These are phyloP conservation scores for Cenchrus fungigraminus DNA, from an alignment of 176 grass and related monocot species.

Conservation along the genomic window DNA sequence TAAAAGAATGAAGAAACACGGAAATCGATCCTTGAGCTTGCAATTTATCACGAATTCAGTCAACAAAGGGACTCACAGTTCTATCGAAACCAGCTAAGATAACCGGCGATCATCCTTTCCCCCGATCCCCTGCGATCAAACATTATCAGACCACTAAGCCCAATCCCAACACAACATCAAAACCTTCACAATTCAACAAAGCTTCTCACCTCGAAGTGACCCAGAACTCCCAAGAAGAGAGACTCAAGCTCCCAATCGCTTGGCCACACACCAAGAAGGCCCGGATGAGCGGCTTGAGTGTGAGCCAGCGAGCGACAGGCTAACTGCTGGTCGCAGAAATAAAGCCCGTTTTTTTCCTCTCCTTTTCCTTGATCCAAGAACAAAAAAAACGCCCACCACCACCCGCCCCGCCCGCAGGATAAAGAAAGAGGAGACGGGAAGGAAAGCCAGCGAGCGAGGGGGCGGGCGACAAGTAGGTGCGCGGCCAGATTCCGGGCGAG, in stretches of 20 bases:
- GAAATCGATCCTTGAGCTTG: background rate
- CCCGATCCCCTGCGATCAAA: background rate
- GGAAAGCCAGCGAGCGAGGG: conserved; percentile 4
- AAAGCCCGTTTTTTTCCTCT: background rate
- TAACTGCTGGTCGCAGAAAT: conserved; percentile 15
- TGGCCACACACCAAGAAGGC: background rate
- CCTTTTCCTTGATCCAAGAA: conserved; percentile 11
- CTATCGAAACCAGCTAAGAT: background rate
- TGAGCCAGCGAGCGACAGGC: conserved; percentile 11
- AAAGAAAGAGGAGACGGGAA: conserved; percentile 24
- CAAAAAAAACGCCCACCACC: background rate
- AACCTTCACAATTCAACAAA: conserved; percentile 8
- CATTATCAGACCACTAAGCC: background rate
- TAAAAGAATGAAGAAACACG: background rate
- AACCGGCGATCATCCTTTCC: background rate
- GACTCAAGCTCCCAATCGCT: background rate
- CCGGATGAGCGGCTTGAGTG: background rate
- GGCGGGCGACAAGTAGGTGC: conserved; percentile 36
- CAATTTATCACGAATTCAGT: background rate
- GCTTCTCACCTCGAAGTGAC: conserved; percentile 28
- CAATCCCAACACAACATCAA: background rate
- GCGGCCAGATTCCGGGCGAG: conserved; percentile 21
- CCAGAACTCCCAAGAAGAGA: background rate
- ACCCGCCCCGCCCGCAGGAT: conserved; percentile 22
- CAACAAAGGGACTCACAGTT: no score